Percentiles rank a stretch among this genome's conserved stretches.
Evolutionary conservation across 345 rosid genomes (phyloP).

Genomic region (Kernera saxatilis): DNA sequence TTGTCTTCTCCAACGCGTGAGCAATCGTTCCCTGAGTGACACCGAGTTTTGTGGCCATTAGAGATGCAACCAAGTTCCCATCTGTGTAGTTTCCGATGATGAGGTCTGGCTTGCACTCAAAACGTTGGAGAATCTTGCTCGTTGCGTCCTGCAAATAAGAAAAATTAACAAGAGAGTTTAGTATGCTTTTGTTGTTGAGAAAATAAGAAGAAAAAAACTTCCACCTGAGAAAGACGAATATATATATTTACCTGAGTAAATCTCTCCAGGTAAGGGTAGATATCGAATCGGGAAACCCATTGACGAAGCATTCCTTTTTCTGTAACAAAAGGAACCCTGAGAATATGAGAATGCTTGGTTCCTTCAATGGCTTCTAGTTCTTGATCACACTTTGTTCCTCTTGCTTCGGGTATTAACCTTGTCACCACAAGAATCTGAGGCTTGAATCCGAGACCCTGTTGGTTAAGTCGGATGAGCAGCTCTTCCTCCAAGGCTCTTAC

Average conservation of each 20-base stretch:
- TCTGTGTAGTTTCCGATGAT: constrained; percentile 91
- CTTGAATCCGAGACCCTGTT: constrained; percentile 67
- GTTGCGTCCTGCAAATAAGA: constrained; percentile 49
- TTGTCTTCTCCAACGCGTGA: constrained; percentile 91
- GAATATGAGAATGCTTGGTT: constrained; percentile 70
- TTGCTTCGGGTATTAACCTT: constrained; percentile 73
- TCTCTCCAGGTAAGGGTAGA: constrained; percentile 82
- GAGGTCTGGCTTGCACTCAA: constrained; percentile 80
- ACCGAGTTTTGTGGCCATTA: constrained; percentile 74
- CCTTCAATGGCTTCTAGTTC: constrained; percentile 63
- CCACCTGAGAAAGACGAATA: not conserved
- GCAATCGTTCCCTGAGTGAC: constrained; percentile 87
- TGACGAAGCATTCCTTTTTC: constrained; percentile 60
- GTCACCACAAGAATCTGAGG: constrained; percentile 93
- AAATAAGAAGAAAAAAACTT: not conserved
- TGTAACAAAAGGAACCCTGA: constrained; percentile 77
- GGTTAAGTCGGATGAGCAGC: constrained; percentile 55
- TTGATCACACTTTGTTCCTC: constrained; percentile 76
- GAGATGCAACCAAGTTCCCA: constrained; percentile 88
- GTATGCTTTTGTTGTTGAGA: not conserved
- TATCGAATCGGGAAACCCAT: constrained; percentile 91
- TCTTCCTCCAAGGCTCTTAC: constrained; percentile 90
- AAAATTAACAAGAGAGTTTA: not conserved
- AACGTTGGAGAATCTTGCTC: constrained; percentile 50
- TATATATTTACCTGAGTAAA: constrained; percentile 50